Base-by-base conservation (phyloP, 225 moss, liverwort and hornwort species). In the Asterella californica region DNA sequence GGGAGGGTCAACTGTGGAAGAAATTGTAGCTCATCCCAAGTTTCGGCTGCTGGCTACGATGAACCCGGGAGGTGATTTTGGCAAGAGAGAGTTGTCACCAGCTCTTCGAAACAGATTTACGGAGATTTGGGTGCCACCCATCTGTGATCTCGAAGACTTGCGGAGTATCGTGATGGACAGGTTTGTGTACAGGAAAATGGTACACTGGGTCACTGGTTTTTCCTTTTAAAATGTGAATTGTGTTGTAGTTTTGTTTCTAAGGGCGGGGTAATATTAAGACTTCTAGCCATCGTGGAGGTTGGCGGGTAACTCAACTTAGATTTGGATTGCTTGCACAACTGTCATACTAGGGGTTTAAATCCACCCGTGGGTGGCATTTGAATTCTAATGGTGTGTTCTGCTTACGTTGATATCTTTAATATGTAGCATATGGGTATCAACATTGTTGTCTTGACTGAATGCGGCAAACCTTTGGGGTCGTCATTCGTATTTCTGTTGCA, bases 51-150 rank as follows among this genome's bases (percentile, higher is more conserved):
- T 93, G 78, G 95, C 95, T 63, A 95, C 95, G 17, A 99, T 99
- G 97, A 99, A 99, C 72, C 97, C 95, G 0, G 95, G 97, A 57
- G 97, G 95, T 68, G 97, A 99, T 79, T 99, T 95, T 81, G 97
- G 97, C 59, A 99, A 99, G 79, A 99, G 90, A 74, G 97, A 99
- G 83, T 80, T 99, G 65, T 99, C 97, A 82, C 95, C 95, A 82
- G 95, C 97, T 47, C 84, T 99, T 78, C 92, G 93, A 71, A 99
- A 95, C 78, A 90, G 95, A 53, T 99, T 99, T 57, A 99, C 97
- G 37, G 95, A 99, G 85, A 85, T 99, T 83, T 99, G 97, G 97
- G 94, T 99, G 53, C 93, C 95, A 75, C 87, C 97, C 29, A 91
- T 99, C 45, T 83, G 80, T 38, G 95, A 99, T 70, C 32, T 91